These are phyloP conservation scores for Oleoguttula mirabilis DNA, from an alignment of 495 filamentous ascomycete genomes.

Conservation along the genomic window DNA sequence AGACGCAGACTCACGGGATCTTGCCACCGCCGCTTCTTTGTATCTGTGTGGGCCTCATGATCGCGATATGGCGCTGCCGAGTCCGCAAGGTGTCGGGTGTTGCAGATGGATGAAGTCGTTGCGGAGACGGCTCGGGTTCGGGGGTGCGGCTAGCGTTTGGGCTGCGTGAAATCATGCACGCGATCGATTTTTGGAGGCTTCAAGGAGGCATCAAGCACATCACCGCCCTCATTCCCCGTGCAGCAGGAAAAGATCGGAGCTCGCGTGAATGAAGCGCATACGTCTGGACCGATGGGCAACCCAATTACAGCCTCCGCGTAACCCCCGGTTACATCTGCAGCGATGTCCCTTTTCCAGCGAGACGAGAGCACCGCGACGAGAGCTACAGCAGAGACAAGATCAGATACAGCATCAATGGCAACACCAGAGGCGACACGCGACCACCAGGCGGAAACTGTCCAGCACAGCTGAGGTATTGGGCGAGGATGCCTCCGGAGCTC, in stretches of 20 bases:
- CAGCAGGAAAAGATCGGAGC: no score
- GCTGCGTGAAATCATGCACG: no score
- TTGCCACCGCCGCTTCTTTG: conserved; percentile 52
- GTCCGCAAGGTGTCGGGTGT: no score
- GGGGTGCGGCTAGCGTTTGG: no score
- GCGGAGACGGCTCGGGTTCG: no score
- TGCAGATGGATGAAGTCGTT: no score
- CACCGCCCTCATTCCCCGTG: no score
- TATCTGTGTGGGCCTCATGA: conserved; percentile 12
- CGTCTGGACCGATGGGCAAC: conserved; percentile 57
- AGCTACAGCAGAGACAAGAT: conserved; percentile 9
- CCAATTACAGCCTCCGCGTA: conserved; percentile 43
- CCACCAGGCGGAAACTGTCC: conserved; percentile 8
- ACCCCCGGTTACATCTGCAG: conserved; percentile 13
- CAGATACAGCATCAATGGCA: conserved; percentile 13
- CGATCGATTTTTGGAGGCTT: no score
- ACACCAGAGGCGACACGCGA: background rate
- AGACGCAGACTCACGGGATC: conserved; percentile 59
- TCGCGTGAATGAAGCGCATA: conserved; percentile 52
- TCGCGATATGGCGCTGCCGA: no score
- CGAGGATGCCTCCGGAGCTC: no score
- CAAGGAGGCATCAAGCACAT: no score
- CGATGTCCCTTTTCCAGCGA: conserved; percentile 11
- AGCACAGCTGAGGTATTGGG: no score
- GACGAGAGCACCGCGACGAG: conserved; percentile 3